A percentile compares a stretch with the other conserved stretches of the same genome.
phyloP scores from a whole-genome alignment of 306 rosid genomes.

The Neltuma alba region DNA sequence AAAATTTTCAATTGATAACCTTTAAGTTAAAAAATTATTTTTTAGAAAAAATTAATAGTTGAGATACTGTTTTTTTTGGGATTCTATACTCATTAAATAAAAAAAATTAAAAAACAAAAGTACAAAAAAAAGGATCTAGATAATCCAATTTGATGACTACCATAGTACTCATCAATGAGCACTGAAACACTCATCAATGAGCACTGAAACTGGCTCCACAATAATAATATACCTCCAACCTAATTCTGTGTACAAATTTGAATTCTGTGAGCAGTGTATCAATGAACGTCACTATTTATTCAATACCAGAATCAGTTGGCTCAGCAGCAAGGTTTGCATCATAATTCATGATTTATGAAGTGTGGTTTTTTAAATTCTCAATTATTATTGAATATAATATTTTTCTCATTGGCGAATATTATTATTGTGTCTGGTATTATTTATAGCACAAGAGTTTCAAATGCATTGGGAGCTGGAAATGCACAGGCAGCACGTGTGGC shows the following conservation, averaged over 20 bases:
- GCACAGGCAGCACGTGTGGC: not conserved
- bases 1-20: too few relatives aligned
- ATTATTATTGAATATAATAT: not conserved
- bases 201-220: too few relatives aligned
- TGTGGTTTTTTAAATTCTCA: conserved; percentile 30
- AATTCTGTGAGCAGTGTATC: conserved; percentile 49
- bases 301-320: conserved; percentile 74
- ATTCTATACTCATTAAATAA: too few relatives aligned
- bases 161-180: too few relatives aligned
- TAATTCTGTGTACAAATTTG: not conserved
- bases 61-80: too few relatives aligned
- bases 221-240: too few relatives aligned
- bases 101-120: too few relatives aligned
- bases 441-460: conserved; percentile 15
- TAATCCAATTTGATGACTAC: too few relatives aligned
- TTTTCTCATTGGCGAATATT: conserved; percentile 2
- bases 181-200: too few relatives aligned
- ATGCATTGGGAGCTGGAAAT: conserved; percentile 5
- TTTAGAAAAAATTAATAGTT: too few relatives aligned
- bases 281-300: conserved; percentile 49
- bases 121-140: too few relatives aligned
- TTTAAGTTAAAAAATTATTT: too few relatives aligned
- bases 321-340: conserved; percentile 37
- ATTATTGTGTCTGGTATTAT: not conserved
- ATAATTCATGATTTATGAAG: conserved; percentile 39